Evolutionary conservation across 768 basidiomycete genomes (phyloP), one percentile per base, ranked within the genome.

Genomic region (Xerocomellus intermedius): DNA sequence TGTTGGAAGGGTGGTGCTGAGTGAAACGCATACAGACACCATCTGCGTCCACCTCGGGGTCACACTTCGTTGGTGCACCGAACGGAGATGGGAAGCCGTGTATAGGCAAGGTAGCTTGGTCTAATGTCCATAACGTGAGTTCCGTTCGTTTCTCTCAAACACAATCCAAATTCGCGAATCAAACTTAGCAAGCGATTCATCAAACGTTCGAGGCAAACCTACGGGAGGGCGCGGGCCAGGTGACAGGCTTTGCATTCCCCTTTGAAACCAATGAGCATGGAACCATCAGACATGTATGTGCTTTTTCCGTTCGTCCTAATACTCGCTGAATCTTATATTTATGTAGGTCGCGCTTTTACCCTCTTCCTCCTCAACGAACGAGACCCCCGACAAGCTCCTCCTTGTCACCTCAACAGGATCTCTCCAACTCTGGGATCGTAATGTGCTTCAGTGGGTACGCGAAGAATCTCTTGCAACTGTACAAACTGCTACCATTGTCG

Each of bases 391-490:
- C 32, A 67, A 55, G 53, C 38, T 85, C 7, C 67, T 85, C 19
- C 51, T 92, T 19, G 84, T 85, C 1, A 89, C 89, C 0, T 81
- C 82, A n/a, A 86, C 87, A 2, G 92, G 91, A 10, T 77, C 89
- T 5, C 63, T 94, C 26, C 88, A 94, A 60, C 71, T 87, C 9
- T 91, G 91, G 89, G 74, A 82, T 44, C 78, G 81, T 22, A 75
- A 82, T 28, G 64, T 75, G 35, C 72, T 83, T 28, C 75, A 79
- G 28, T 96, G 93, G 92, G 81, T 80, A 0, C 79, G 94, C 45
- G 94, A 96, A 65, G 94, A 98, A 66, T 79, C 82, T 2, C 76
- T 96, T 10, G 75, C 90, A 0, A 76, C 82, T 2, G 78, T 91
- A 46, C 71, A 77, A 22, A 78, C 80, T 0, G 84, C 86, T 2